Evolutionary conservation across 2,329 filamentous ascomycete species (phyloP).

Genomic region (Fusarium buharicum): DNA sequence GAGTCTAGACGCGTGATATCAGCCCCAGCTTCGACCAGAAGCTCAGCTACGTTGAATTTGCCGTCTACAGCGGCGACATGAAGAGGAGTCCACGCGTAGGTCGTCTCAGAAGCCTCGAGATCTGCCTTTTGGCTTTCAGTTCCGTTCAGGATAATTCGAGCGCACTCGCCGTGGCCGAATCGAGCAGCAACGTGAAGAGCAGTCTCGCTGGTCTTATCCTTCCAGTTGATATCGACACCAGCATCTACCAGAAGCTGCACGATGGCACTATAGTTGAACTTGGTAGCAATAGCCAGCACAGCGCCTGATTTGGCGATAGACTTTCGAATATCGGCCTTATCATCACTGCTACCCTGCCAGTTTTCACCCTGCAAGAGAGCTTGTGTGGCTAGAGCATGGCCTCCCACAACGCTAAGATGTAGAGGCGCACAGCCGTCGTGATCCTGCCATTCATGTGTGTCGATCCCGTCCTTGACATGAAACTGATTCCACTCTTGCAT

Average conservation of each 20-base stretch:
- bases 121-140: conserved; percentile 77
- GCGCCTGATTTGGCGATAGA: conserved; percentile 83
- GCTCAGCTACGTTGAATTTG: conserved; percentile 76
- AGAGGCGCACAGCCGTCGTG: conserved; percentile 89
- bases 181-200: conserved; percentile 91
- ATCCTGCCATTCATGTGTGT: conserved; percentile 90
- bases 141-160: conserved; percentile 77
- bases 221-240: conserved; percentile 92
- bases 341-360: conserved; percentile 72
- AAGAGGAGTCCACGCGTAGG: conserved; percentile 94
- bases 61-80: conserved; percentile 94
- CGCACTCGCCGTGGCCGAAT: conserved; percentile 85
- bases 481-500: conserved; percentile 93
- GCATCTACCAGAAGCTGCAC: conserved; percentile 89
- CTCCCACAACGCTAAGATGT: conserved; percentile 91
- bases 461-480: conserved; percentile 84
- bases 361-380: conserved; percentile 83
- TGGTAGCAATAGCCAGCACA: conserved; percentile 87
- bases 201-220: conserved; percentile 89
- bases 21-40: conserved; percentile 81
- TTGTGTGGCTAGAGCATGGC: conserved; percentile 86
- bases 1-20: conserved; percentile 79
- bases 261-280: conserved; percentile 85
- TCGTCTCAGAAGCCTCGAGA: conserved; percentile 80
- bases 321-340: conserved; percentile 73